Evolutionary conservation across 139 green algal genomes (phyloP).

Genomic region (Ettlia oleoabundans): DNA sequence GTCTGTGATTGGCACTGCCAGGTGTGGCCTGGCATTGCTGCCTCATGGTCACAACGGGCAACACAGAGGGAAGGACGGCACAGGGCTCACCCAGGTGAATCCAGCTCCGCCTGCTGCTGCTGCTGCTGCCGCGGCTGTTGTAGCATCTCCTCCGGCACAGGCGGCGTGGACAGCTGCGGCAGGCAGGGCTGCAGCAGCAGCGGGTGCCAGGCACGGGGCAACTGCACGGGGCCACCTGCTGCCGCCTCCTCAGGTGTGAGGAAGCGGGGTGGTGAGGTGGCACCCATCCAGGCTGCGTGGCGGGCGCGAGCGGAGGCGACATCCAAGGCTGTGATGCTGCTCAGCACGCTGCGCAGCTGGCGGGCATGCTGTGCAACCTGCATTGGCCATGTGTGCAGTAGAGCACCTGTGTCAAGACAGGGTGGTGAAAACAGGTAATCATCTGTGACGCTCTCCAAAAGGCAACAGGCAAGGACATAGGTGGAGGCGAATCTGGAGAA

Average conservation of each 20-base stretch:
- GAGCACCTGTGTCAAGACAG: too few species aligned
- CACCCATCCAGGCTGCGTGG: slow-evolving; percentile 70
- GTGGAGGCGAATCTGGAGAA: too few species aligned
- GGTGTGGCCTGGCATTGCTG: too few species aligned
- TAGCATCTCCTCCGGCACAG: neutral
- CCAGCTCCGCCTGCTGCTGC: neutral
- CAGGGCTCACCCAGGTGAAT: too few species aligned
- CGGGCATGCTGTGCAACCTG: neutral
- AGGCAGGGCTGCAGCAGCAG: slow-evolving; percentile 58
- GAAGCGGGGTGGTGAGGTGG: slow-evolving; percentile 25
- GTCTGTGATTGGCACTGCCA: too few species aligned
- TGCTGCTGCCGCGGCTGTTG: too few species aligned
- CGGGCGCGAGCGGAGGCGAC: slow-evolving; percentile 63
- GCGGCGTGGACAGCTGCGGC: slow-evolving; percentile 40
- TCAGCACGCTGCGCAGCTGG: slow-evolving; percentile 48
- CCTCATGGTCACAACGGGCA: too few species aligned
- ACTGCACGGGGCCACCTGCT: neutral
- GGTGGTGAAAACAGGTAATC: too few species aligned
- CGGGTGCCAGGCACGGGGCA: slow-evolving; percentile 42
- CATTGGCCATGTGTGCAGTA: too few species aligned
- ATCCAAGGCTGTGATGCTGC: slow-evolving; percentile 66
- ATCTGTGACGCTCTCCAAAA: too few species aligned
- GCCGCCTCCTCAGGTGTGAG: slow-evolving; percentile 18
- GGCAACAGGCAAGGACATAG: too few species aligned
- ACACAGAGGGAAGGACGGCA: too few species aligned